Evolutionary conservation across 1,284 basidiomycete species (phyloP), one percentile per base, ranked within the genome.

Genomic region (Naganishia liquefaciens): DNA sequence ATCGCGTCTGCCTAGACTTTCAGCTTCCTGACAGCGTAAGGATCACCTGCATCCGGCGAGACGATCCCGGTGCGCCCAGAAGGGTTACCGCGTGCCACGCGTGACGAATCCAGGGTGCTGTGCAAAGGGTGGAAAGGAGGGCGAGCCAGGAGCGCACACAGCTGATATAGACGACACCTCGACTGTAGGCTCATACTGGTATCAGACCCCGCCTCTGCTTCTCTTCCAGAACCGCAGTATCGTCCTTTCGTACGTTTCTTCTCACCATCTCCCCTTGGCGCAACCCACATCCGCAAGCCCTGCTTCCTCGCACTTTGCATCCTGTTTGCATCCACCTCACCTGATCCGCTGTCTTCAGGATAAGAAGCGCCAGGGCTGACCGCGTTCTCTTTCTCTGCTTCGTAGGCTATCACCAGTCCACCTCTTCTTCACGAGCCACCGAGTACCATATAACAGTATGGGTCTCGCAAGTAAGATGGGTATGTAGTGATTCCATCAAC

Each of bases 381-480:
- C 54, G 25, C 21, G 40, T 33, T 19, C 25, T 30, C 19, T 57
- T n/a, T 21, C 28, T 11, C 39, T 43, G 7, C 39, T 30, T 27
- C 37, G 17, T 19, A 54, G 33, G 25, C 30, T 44, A 55, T 40
- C 28, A 54, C 40, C 15, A 42, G 43, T 15, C 25, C 21, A 28
- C 28, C 27, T n/a, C 28, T 28, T 19, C 19, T 9, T 9, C 6
- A 27, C 21, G 15, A 11, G 11, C 49, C 25, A 25, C 3, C 10
- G 13, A 25, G 25, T 17, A 9, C 13, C 33, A 33, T 51, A 51
- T 51, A 37, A 30, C 50, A 50, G n/a, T 2, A 64, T 64, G 63
- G 63, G 63, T 58, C 55, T 64, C 47, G 63, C 63, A 51, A 55
- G 52, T 21, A 64, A 64, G 55, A 64, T 64, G 63, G 63, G 63